phyloP scores from a whole-genome alignment of 306 rosid species.

The Quercus berberidifolia region DNA sequence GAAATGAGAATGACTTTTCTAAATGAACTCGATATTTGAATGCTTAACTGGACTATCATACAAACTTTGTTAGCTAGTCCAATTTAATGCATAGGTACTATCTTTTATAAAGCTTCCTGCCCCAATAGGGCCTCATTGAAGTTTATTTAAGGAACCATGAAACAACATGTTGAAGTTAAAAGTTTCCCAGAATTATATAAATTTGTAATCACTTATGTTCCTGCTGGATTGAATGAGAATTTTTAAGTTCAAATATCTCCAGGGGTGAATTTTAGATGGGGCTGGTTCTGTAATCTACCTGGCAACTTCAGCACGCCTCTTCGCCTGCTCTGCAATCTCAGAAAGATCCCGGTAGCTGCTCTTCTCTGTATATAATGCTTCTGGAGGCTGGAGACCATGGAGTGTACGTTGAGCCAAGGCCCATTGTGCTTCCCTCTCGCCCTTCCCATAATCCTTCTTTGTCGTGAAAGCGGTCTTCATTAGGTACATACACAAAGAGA shows the following conservation, averaged over 20 bases:
- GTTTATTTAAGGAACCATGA: not conserved
- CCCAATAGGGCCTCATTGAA: not conserved
- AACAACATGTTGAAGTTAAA: not conserved
- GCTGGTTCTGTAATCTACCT: constrained; percentile 34
- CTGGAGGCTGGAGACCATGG: constrained; percentile 54
- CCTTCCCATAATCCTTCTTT: constrained; percentile 72
- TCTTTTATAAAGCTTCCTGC: not conserved
- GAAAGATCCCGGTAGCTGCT: constrained; percentile 34
- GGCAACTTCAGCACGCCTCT: constrained; percentile 80
- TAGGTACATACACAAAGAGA: constrained; percentile 5
- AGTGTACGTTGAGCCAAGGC: constrained; percentile 68
- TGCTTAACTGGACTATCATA: not conserved
- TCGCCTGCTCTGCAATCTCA: constrained; percentile 81
- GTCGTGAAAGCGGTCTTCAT: constrained; percentile 72
- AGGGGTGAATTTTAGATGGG: not conserved
- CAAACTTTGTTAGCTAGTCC: not conserved
- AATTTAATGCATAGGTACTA: not conserved
- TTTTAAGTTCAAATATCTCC: not conserved
- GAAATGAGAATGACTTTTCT: not conserved
- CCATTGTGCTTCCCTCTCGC: constrained; percentile 86
- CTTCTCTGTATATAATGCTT: constrained; percentile 21
- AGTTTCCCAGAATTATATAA: not conserved
- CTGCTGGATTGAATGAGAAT: not conserved
- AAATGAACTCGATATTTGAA: not conserved
- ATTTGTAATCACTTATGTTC: not conserved